Conservation (phyloP, 352 stramenopile species). For the Pythium dissotocum region DNA sequence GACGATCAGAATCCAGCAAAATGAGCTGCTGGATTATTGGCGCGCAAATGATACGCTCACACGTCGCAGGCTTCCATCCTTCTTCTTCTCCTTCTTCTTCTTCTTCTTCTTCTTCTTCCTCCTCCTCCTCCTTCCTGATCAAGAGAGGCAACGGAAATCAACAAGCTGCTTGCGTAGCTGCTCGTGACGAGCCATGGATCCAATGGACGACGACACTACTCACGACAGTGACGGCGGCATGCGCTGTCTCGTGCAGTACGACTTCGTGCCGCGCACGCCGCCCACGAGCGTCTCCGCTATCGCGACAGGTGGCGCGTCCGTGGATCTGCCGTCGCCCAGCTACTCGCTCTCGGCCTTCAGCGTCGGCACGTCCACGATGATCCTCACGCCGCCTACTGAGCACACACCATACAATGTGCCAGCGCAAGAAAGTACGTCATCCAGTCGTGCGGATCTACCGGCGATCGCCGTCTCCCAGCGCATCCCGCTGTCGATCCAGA, state of each 20-base stretch:
- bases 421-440: neutral
- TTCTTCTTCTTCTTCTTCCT: neutral
- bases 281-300: constrained; percentile 19
- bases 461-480: constrained; percentile 2
- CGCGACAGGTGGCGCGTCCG: constrained; percentile 2
- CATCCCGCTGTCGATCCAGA: constrained; percentile 23
- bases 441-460: neutral
- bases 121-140: no score
- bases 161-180: no score
- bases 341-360: constrained; percentile 7
- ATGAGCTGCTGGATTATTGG: neutral
- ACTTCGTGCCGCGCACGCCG: constrained; percentile 21
- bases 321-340: neutral
- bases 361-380: constrained; percentile 14
- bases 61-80: neutral
- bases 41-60: neutral
- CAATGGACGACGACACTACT: neutral
- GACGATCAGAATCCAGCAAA: neutral
- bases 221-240: neutral
- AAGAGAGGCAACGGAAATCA: no score
- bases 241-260: constrained; percentile 15
- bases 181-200: neutral
- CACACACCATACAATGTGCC: neutral
- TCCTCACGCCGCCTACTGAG: neutral
- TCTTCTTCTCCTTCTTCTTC: neutral